Evolutionary conservation across 1,284 basidiomycete species (phyloP).

Genomic region (Naganishia liquefaciens): DNA sequence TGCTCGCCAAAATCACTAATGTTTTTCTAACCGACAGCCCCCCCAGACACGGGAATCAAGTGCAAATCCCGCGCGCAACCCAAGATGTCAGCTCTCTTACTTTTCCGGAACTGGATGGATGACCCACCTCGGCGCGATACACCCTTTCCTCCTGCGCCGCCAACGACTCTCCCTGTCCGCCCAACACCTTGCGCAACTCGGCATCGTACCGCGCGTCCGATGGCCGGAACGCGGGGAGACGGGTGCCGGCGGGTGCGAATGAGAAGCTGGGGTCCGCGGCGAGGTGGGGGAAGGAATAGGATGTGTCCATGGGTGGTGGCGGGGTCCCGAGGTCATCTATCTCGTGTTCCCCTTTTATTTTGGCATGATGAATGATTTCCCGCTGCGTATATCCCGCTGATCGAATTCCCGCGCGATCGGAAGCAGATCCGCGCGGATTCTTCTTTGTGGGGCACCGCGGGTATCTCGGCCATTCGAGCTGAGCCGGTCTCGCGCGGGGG

Average conservation of each 20-base stretch:
- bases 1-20: slow-evolving; percentile 24
- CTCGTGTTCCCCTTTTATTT: too few species aligned
- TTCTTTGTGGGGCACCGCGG: slow-evolving; percentile 9
- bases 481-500: too few species aligned
- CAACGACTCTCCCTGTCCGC: slow-evolving; percentile 13
- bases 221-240: slow-evolving; percentile 1
- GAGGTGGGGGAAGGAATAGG: slow-evolving; percentile 23
- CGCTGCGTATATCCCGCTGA: too few species aligned
- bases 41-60: too few species aligned
- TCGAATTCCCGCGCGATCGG: not conserved
- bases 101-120: too few species aligned
- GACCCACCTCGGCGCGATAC: slow-evolving; percentile 32
- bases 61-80: too few species aligned
- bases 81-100: not conserved
- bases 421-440: not conserved
- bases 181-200: slow-evolving; percentile 9
- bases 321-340: too few species aligned
- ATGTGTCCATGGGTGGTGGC: slow-evolving; percentile 21
- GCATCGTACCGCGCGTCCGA: not conserved
- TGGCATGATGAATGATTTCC: too few species aligned
- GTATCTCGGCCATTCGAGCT: not conserved
- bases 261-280: slow-evolving; percentile 19
- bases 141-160: slow-evolving; percentile 29
- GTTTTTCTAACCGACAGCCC: slow-evolving; percentile 17
- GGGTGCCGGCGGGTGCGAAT: slow-evolving; percentile 12